These are phyloP conservation scores for Dothideomycetes sp. DNA, from an alignment of 2,329 filamentous ascomycete genomes.

Conservation along the genomic window DNA sequence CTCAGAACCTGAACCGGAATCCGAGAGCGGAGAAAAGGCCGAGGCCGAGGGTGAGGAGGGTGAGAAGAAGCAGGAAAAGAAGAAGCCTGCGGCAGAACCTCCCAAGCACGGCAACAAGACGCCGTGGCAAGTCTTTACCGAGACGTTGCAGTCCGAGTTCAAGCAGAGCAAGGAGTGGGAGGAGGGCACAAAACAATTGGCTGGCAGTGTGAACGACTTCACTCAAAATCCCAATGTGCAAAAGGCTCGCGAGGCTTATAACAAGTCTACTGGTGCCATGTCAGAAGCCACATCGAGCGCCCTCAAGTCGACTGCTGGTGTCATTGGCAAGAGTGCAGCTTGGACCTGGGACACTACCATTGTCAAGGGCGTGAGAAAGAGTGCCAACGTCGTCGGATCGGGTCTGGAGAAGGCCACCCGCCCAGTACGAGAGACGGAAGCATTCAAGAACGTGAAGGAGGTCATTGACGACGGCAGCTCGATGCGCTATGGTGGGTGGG, in stretches of 20 bases:
- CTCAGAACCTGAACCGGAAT: slow-evolving; percentile 28
- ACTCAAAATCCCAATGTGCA: slow-evolving; percentile 87
- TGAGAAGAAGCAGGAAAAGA: slow-evolving; percentile 47
- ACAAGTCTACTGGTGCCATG: slow-evolving; percentile 75
- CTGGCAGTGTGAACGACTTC: slow-evolving; percentile 81
- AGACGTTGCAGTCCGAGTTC: slow-evolving; percentile 90
- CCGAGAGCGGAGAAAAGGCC: slow-evolving; percentile 37
- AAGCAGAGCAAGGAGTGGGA: slow-evolving; percentile 99
- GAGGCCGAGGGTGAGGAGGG: slow-evolving; percentile 42
- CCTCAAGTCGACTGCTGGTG: slow-evolving; percentile 75
- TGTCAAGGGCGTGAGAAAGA: slow-evolving; percentile 81
- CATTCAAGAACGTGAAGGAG: slow-evolving; percentile 85
- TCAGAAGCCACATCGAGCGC: slow-evolving; percentile 69
- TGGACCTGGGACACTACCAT: slow-evolving; percentile 97
- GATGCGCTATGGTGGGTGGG: slow-evolving; percentile 90
- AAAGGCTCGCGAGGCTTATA: slow-evolving; percentile 75
- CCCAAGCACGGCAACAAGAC: slow-evolving; percentile 98
- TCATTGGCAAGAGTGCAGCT: slow-evolving; percentile 78
- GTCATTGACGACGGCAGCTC: slow-evolving; percentile 96
- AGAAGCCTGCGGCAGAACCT: slow-evolving; percentile 65
- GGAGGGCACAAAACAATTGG: slow-evolving; percentile 91
- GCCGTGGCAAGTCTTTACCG: slow-evolving; percentile 96
- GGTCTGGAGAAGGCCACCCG: slow-evolving; percentile 91
- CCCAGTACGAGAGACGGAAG: slow-evolving; percentile 87
- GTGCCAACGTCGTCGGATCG: slow-evolving; percentile 74